Evolutionary conservation across 2,329 filamentous ascomycete species (phyloP).

Genomic region (Aureobasidium musti): DNA sequence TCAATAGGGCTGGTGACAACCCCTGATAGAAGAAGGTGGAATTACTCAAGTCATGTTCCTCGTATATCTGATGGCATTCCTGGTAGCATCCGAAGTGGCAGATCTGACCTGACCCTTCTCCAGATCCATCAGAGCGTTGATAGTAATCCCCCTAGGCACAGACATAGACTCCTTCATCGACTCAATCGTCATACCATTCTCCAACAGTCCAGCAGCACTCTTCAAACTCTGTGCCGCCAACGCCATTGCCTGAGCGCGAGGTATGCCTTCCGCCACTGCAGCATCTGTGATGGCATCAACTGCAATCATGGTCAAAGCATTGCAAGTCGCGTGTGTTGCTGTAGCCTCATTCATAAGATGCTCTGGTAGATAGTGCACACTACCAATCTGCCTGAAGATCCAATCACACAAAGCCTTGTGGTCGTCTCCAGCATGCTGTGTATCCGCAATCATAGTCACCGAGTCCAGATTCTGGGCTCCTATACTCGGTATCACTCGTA

Average conservation of each 20-base stretch:
- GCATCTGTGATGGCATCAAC: conserved; percentile 36
- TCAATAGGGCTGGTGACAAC: too few species aligned
- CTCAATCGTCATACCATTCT: conserved; percentile 35
- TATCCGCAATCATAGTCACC: conserved; percentile 34
- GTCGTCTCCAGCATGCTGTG: conserved; percentile 12
- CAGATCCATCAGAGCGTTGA: conserved; percentile 34
- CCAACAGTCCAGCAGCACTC: conserved; percentile 34
- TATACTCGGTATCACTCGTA: conserved; percentile 35
- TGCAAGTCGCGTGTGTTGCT: conserved; percentile 35
- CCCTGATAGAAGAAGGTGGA: too few species aligned
- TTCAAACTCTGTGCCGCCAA: conserved; percentile 34
- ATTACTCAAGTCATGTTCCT: conserved; percentile 30
- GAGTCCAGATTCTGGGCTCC: conserved; percentile 33
- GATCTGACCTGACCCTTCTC: conserved; percentile 31
- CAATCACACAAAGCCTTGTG: conserved; percentile 16
- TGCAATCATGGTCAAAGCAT: conserved; percentile 36
- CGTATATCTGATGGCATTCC: conserved; percentile 32
- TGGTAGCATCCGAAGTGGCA: conserved; percentile 30
- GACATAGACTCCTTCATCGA: conserved; percentile 37
- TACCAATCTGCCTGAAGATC: conserved; percentile 32
- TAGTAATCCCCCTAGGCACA: conserved; percentile 35
- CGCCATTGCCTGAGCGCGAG: conserved; percentile 33
- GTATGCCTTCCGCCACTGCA: conserved; percentile 35
- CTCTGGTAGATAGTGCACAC: conserved; percentile 33
- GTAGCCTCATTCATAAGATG: conserved; percentile 36